Percentiles rank a stretch among this genome's conserved stretches.
phyloP scores from a whole-genome alignment of 164 flowering plant species.

The Cinnamomum chago region DNA sequence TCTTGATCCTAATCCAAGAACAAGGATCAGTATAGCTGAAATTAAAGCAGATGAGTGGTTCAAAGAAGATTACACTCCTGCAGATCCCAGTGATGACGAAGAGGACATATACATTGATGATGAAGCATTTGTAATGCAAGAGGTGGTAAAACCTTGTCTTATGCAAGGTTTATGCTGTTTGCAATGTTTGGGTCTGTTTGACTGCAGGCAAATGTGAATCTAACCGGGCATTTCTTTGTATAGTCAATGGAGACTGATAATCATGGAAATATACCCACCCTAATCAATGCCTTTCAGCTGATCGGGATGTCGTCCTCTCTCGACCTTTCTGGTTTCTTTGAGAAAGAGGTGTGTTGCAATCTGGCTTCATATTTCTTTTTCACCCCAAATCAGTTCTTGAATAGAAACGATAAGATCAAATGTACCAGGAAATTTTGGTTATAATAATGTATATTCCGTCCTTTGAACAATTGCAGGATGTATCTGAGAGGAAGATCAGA shows the following conservation, averaged over 20 bases:
- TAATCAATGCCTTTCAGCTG: conserved; percentile 89
- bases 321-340: conserved; percentile 96
- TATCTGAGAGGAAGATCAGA: conserved; percentile 84
- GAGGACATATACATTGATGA: conserved; percentile 45
- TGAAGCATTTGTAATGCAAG: conserved; percentile 52
- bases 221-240: conserved; percentile 12
- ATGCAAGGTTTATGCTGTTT: neutral
- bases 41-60: conserved; percentile 84
- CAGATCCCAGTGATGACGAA: conserved; percentile 57
- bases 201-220: neutral
- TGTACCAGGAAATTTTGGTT: neutral
- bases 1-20: conserved; percentile 82
- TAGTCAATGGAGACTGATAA: conserved; percentile 44
- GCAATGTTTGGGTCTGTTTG: neutral
- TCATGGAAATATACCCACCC: conserved; percentile 44
- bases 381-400: too few relatives aligned
- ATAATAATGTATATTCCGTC: neutral
- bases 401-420: neutral
- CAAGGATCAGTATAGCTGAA: conserved; percentile 60
- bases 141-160: conserved; percentile 26
- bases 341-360: conserved; percentile 63
- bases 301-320: conserved; percentile 94
- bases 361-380: neutral
- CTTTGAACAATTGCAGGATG: conserved; percentile 46
- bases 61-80: conserved; percentile 56